Evolutionary conservation across 2,329 filamentous ascomycete genomes (phyloP), one percentile per base, ranked within the genome.

Genomic region (Colletotrichum sp.): DNA sequence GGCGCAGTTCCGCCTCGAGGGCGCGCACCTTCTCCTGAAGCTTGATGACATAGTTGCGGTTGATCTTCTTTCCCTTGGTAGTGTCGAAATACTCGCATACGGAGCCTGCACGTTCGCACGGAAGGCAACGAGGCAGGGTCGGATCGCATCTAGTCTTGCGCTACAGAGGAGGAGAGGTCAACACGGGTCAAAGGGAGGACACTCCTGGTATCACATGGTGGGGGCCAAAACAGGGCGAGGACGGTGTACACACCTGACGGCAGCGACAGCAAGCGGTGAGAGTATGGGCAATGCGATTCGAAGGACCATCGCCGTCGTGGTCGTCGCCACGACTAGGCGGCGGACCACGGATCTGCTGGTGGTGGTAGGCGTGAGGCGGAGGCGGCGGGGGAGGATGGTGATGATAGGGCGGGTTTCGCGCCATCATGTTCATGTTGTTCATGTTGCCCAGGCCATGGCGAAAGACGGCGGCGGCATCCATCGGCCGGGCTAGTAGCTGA

Each of bases 121-220:
- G 96, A 21, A 95, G 91, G 85, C 97, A 99, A 82, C 95, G 94
- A 55, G 97, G 97, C 26, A 99, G 91, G 16, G 95, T 95, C 6
- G 97, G 95, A 86, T 99, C 97, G 88, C 97, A 99, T 88, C 96
- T 91, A 49, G 96, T 99, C 89, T 99, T 99, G 81, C 96, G 93
- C 96, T 98, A 82, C 39, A 68, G 21, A 52, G 71, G 71, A 62
- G 78, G 71, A 81, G 79, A 71, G 71, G 68, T 78, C 28, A 78
- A 76, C 59, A 24, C 18, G 59, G 39, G 28, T 16, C 16, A 13
- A 74, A 60, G 63, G 49, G 13, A 21, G 44, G 36, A 34, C 55
- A 6, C 26, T 26, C 32, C 34, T 67, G 39, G 16, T 49, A 64
- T 78, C 44, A 24, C 66, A 68, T 59, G 65, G 55, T 52, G 59